Evolutionary conservation across 768 basidiomycete genomes (phyloP).

Genomic region (Xerocomus brunneocitrinus): DNA sequence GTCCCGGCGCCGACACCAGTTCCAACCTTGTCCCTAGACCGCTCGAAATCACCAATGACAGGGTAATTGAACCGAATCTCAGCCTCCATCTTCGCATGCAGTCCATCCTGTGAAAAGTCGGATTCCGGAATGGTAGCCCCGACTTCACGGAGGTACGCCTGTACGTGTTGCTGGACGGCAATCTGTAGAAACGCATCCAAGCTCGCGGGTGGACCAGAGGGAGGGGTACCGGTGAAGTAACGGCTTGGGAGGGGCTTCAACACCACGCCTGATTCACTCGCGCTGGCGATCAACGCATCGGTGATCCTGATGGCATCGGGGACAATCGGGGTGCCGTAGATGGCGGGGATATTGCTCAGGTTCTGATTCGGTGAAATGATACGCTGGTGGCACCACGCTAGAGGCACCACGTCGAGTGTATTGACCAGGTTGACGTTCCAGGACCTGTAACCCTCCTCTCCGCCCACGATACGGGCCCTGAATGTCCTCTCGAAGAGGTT

Average conservation of each 20-base stretch:
- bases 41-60: not conserved
- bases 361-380: slow-evolving; percentile 6
- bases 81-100: not conserved
- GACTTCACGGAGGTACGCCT: not conserved
- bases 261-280: not conserved
- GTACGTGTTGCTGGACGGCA: not conserved
- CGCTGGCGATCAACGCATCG: not conserved
- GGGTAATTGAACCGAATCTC: not conserved
- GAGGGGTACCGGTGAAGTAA: not conserved
- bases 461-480: not conserved
- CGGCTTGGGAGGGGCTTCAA: not conserved
- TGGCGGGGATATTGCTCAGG: slow-evolving; percentile 4
- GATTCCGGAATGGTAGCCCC: not conserved
- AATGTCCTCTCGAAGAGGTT: slow-evolving; percentile 3
- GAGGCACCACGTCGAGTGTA: slow-evolving; percentile 7
- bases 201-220: not conserved
- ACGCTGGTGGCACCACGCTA: slow-evolving; percentile 6
- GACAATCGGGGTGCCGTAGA: slow-evolving; percentile 2
- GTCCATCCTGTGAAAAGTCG: not conserved
- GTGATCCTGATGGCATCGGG: not conserved
- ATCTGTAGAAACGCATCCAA: not conserved
- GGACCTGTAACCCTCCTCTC: not conserved
- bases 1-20: not conserved
- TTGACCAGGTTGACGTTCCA: slow-evolving; percentile 15
- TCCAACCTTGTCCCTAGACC: not conserved